phyloP scores from a whole-genome alignment of 768 basidiomycete genomes.

The Mycena venus region DNA sequence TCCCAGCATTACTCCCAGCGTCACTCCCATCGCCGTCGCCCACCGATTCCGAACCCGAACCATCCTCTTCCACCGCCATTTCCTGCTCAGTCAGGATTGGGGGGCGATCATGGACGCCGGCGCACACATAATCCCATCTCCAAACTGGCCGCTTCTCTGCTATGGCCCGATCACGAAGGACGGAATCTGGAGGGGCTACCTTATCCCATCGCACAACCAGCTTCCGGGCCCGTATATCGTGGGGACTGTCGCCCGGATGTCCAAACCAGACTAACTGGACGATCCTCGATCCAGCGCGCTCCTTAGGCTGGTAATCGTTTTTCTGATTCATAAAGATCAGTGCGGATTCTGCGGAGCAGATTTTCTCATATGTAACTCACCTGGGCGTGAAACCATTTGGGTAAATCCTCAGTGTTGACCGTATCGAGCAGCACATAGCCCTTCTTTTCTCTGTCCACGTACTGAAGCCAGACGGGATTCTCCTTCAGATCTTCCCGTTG shows the following conservation, averaged over 20 bases:
- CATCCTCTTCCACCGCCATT: neutral
- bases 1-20: no score
- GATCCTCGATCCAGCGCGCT: neutral
- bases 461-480: neutral
- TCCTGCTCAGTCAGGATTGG: neutral
- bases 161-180: neutral
- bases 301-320: neutral
- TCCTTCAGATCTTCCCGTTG: neutral
- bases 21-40: no score
- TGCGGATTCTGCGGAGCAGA: neutral
- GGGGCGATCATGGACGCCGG: neutral
- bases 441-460: neutral
- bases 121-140: neutral
- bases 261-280: neutral
- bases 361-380: neutral
- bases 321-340: neutral
- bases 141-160: neutral
- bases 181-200: no score
- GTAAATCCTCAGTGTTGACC: neutral
- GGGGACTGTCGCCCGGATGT: neutral
- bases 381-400: constrained; percentile 9
- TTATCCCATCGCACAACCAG: neutral
- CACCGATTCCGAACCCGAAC: no score
- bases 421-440: neutral
- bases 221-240: neutral